Conservation (phyloP, 2,329 filamentous ascomycete species). For the Cladosporium oxysporum region DNA sequence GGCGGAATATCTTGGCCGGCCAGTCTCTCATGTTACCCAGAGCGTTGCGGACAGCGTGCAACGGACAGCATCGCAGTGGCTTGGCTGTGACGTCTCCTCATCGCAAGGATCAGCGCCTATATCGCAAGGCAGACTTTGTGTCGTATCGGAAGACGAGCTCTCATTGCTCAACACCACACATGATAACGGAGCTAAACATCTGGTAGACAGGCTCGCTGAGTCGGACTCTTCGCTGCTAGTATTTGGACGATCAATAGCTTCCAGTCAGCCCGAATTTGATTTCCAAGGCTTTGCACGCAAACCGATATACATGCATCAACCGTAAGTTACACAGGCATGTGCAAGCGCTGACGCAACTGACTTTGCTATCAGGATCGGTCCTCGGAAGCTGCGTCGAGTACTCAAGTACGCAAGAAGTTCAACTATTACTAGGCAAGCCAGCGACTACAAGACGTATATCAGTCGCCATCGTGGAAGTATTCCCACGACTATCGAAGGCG, state of each 20-base stretch:
- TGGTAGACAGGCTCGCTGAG: constrained; percentile 2
- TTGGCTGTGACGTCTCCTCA: constrained; percentile 1
- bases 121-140: background rate
- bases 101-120: background rate
- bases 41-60: background rate
- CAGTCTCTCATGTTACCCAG: background rate
- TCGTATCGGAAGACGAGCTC: background rate
- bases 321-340: background rate
- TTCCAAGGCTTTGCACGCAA: constrained; percentile 19
- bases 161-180: background rate
- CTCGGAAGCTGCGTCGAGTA: constrained; percentile 26
- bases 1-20: background rate
- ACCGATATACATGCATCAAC: constrained; percentile 24
- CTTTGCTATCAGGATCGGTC: constrained; percentile 22
- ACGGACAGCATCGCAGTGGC: constrained; percentile 11
- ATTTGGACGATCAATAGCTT: constrained; percentile 8
- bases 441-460: background rate
- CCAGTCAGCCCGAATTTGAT: background rate
- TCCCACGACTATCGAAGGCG: background rate
- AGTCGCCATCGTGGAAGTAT: too few relatives aligned
- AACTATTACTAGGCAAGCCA: background rate
- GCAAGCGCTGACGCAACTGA: background rate
- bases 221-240: constrained; percentile 12
- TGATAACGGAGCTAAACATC: background rate
- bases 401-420: background rate